Evolutionary conservation across 208 protist species (phyloP), one percentile per base, ranked within the genome.

Genomic region (Trypanosoma caninum): DNA sequence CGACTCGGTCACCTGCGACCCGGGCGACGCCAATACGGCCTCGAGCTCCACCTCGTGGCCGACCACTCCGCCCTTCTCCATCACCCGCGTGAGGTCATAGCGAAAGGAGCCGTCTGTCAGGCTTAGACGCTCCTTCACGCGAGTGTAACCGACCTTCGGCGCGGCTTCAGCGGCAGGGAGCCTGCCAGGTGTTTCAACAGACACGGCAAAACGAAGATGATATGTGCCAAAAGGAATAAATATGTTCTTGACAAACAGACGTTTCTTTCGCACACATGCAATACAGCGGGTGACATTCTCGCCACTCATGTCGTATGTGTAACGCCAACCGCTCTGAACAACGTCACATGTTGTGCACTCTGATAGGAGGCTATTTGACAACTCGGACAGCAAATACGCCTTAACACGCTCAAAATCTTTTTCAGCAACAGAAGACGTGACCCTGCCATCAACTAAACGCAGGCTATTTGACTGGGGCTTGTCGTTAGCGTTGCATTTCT

Each of bases 31-130:
- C 31, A 84, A 82, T 6, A 76, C 58, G 8, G 66, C 77, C 65
- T 94, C 87, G 4, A 94, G 18, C 59, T 94, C 87, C 31, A 94
- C 83, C 50, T 94, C 87, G 46, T 70, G 87, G 55, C n/a, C n/a
- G n/a, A 22, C 58, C 3, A 52, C 33, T 1, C 46, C 20, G 18
- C 46, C 31, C 1, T 74, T 41, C 20, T 69, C 56, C 14, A 30
- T 51, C 18, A 90, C 78, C 3, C 56, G 38, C 11, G 87, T 94
- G 33, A 87, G 42, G 64, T 87, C 87, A 65, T 91, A 94, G 52
- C 78, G 60, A 41, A 76, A 80, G 10, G 45, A 52, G 2, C 47
- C 74, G n/a, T 81, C 71, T 8, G 33, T 54, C 27, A 86, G 59
- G 34, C 72, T 79, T 28, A 46, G 62, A 5, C 87, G 80, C 13